Evolutionary conservation across 805 yeast species (phyloP).

Genomic region (Diddensiella caesifluorescens): DNA sequence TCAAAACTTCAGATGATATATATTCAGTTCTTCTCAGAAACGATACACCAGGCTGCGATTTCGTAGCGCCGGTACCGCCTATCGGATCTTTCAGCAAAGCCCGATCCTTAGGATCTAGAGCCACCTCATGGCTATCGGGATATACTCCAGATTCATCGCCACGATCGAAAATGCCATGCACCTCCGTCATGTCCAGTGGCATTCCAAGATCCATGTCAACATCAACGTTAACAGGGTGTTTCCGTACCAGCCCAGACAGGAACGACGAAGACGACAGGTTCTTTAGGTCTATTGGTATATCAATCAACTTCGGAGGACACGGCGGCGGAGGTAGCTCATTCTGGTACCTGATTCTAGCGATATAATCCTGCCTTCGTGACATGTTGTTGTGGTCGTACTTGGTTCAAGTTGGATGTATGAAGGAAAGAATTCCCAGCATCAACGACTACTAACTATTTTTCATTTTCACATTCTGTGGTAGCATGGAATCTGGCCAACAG

Average conservation of each 20-base stretch:
- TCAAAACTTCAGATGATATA: conserved; percentile 57
- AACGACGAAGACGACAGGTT: conserved; percentile 48
- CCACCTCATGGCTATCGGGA: conserved; percentile 33
- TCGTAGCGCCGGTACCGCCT: conserved; percentile 32
- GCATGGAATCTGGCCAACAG: neutral
- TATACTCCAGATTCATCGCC: conserved; percentile 44
- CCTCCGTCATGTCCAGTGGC: conserved; percentile 63
- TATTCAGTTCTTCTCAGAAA: conserved; percentile 94
- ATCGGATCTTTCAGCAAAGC: conserved; percentile 76
- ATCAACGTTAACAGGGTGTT: conserved; percentile 58
- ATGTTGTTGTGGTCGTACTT: conserved; percentile 7
- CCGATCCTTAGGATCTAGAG: conserved; percentile 73
- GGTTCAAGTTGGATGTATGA: no score
- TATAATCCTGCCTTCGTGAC: conserved; percentile 36
- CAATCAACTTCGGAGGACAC: conserved; percentile 78
- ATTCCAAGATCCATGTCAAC: conserved; percentile 56
- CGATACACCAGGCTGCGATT: conserved; percentile 43
- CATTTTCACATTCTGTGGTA: neutral
- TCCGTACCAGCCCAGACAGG: conserved; percentile 66
- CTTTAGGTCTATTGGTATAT: conserved; percentile 44
- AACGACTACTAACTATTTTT: neutral
- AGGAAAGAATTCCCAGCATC: no score
- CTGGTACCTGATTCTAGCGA: conserved; percentile 73
- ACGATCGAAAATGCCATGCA: conserved; percentile 63
- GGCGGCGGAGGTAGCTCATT: conserved; percentile 93